Conservation (phyloP, 116 monocot species). For the Zostera marina region DNA sequence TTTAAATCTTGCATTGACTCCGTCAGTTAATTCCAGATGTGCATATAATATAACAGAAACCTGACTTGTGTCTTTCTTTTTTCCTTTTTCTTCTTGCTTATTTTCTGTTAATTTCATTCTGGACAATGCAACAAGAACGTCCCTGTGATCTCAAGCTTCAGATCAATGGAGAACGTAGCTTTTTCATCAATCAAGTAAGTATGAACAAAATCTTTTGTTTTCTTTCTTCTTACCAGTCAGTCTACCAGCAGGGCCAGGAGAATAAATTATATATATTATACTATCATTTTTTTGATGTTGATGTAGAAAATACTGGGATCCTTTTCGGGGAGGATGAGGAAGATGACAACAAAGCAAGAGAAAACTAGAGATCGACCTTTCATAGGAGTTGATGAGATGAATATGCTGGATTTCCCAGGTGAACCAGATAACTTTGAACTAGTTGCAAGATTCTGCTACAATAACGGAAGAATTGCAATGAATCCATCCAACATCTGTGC, state of each 20-base stretch:
- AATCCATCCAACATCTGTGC: constrained; percentile 27
- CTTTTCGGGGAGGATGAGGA: constrained; percentile 52
- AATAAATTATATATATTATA: background rate
- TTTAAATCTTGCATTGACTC: background rate
- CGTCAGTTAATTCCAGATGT: background rate
- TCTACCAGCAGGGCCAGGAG: too few relatives aligned
- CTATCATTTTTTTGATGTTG: background rate
- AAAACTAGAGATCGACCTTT: background rate
- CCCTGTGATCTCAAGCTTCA: constrained; percentile 58
- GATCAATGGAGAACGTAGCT: constrained; percentile 66
- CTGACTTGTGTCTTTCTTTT: background rate
- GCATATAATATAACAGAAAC: background rate
- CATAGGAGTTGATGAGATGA: constrained; percentile 20
- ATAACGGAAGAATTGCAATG: constrained; percentile 29
- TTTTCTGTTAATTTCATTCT: background rate
- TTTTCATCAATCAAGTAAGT: constrained; percentile 61
- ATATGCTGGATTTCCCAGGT: constrained; percentile 61
- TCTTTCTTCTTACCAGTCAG: too few relatives aligned
- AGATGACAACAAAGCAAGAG: constrained; percentile 16
- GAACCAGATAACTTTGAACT: constrained; percentile 67
- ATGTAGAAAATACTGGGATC: constrained; percentile 30
- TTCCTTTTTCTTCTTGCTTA: constrained; percentile 2
- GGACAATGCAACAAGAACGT: constrained; percentile 14
- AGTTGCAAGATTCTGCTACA: constrained; percentile 53
- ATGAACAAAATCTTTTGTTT: background rate